Base-by-base conservation (phyloP, 2,329 filamentous ascomycete species). In the Pleoardoris graminearum region DNA sequence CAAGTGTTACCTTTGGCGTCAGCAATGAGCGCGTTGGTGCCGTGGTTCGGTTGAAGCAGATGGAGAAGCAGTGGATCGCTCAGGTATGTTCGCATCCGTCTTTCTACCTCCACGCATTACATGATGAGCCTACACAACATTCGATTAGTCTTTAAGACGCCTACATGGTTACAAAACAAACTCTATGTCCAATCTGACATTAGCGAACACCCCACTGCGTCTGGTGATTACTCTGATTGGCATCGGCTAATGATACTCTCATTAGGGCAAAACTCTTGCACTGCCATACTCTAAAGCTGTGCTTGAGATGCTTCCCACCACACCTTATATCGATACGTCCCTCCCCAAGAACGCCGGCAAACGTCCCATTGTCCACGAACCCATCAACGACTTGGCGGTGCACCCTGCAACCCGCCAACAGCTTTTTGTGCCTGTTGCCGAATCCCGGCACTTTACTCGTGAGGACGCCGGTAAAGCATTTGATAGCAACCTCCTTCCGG, bases 61-160 rank as follows among this genome's bases (percentile, higher is more conserved):
- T 96, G 60, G 91, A 97, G 77, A 91, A 88, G 77, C 79, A 87
- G 60, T 91, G 87, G 90, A 72, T 82, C 57, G 73, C 79, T 64
- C 80, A 92, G 80, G 92, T 96, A 82, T 81, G 90, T 78, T 47
- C 16, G 17, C 33, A 19, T 29, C 41, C 12, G 45, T 33, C 33
- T 50, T 21, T 27, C 41, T 42, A 42, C 17, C 7, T 38, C 27
- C 25, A n/a, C 37, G 12, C 7, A 23, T 29, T 62, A 60, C 58
- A 79, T 88, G 86, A 89, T 89, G 86, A 90, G 82, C 30, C 77
- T 66, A 82, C 74, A 79, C 83, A 63, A 85, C 86, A 84, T 88
- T 79, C 93, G 93, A 97, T 97, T 96, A 97, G 93, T 97, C 93
- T 96, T 95, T 82, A 97, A 96, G 92, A 97, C 92, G 86, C 75